Evolutionary conservation across 352 stramenopile species (phyloP).

Genomic region (Globisporangium emineosum): DNA sequence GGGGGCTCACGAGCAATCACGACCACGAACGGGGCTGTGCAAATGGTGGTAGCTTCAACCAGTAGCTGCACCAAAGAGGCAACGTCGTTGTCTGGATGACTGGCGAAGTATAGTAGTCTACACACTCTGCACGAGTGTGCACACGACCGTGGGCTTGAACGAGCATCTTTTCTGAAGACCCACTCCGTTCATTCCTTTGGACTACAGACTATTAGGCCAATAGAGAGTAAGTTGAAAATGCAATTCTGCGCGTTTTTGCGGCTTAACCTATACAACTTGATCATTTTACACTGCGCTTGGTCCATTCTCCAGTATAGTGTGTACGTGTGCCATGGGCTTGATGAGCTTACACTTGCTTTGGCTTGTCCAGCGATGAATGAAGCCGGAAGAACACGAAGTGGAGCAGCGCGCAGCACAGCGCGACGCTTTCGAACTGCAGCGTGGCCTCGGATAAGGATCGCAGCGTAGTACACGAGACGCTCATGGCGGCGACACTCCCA

Average conservation of each 20-base stretch:
- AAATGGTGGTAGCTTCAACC: background rate
- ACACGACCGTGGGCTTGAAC: too few species aligned
- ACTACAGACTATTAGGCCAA: too few species aligned
- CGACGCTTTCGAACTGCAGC: conserved; percentile 42
- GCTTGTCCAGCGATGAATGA: background rate
- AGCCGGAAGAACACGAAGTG: conserved; percentile 40
- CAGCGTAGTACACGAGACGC: conserved; percentile 28
- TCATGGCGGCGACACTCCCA: conserved; percentile 36
- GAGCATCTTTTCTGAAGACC: too few species aligned
- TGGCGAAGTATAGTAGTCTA: too few species aligned
- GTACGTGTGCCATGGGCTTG: background rate
- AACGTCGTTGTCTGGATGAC: too few species aligned
- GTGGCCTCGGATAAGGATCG: conserved; percentile 51
- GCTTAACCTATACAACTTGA: too few species aligned
- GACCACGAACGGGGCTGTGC: background rate
- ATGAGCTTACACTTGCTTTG: background rate
- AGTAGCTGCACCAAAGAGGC: too few species aligned
- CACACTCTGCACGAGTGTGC: too few species aligned
- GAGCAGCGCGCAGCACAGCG: conserved; percentile 36
- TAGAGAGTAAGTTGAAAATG: too few species aligned
- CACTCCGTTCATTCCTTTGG: too few species aligned
- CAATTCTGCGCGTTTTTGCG: too few species aligned
- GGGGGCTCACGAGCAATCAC: background rate
- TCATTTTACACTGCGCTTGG: background rate
- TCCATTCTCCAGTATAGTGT: background rate